Base-by-base conservation (phyloP, 1,139 yeast genomes). In the Kluyveromyces marxianus region DNA sequence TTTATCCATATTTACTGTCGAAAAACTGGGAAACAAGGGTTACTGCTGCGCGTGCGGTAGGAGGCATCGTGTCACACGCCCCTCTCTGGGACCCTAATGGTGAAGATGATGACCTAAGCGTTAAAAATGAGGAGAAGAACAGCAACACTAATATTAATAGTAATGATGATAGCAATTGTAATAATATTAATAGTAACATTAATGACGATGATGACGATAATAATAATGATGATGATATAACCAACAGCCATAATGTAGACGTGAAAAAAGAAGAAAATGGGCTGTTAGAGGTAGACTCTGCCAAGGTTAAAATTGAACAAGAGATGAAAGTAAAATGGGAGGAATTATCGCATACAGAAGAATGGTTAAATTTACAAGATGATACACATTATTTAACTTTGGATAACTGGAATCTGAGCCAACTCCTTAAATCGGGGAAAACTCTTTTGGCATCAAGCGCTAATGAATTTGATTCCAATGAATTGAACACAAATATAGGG, bases 1-100 rank as follows among this genome's bases (percentile, higher is more conserved):
- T 92, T 1, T 88, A 88, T 57, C 97, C 99, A 0, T 92, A 81
- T 62, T 70, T 94, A 50, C 78, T 81, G 57, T 81, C 92, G 35
- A 74, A 73, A 45, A 87, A 83, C 67, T 94, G 99, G 99, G 98
- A 94, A 64, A 90, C 98, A 0, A 77, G 99, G 65, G 83, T 86
- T 2, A 81, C 97, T 0, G 95, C 98, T 1, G 97, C 97, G 0
- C 71, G 90, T 50, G 98, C 98, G 0, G 78, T 94, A 58, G 97
- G 97, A 10, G 96, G 95, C 2, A 89, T 94, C 34, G 94, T 89
- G 5, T 77, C 80, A 45, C 83, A 88, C 62, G 81, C 92, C 0
- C 75, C 77, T 1, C 58, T 73, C 35, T 94, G 97, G 97, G 88
- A 88, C 58, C 98, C 98, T 2, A 85, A 87, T 40, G 49, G 41